Conservation (phyloP, 2,329 filamentous ascomycete genomes). For the Colletotrichum tofieldiae region DNA sequence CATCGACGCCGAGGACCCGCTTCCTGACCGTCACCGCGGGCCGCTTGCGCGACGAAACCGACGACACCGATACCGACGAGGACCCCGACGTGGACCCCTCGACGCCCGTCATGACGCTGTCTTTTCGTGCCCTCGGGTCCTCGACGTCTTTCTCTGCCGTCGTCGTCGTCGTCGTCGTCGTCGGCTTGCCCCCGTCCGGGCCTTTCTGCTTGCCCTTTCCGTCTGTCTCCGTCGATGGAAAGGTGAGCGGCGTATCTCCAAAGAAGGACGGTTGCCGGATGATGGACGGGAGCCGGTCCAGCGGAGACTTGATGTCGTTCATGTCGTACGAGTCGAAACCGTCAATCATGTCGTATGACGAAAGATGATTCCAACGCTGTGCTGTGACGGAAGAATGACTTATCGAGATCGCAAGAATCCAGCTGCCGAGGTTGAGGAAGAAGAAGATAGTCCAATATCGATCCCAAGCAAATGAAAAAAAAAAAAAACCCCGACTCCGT, state of each 20-base stretch:
- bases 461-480: neutral
- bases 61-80: neutral
- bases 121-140: neutral
- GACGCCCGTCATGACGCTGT: constrained; percentile 15
- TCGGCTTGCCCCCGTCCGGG: neutral
- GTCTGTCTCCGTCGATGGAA: neutral
- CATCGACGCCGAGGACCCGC: constrained; percentile 3
- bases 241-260: neutral
- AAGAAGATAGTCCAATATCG: neutral
- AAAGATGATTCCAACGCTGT: neutral
- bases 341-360: neutral
- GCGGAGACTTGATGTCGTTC: neutral
- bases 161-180: no score
- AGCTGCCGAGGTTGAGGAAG: neutral
- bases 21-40: constrained; percentile 6
- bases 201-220: neutral
- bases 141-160: neutral
- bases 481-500: neutral
- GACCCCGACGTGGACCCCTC: neutral
- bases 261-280: constrained; percentile 14
- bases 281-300: neutral
- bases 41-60: neutral
- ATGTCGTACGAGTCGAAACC: neutral
- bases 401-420: neutral
- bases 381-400: neutral